These are phyloP conservation scores for Helianthus tuberosus DNA, from an alignment of 129 eudicot species.

Conservation along the genomic window DNA sequence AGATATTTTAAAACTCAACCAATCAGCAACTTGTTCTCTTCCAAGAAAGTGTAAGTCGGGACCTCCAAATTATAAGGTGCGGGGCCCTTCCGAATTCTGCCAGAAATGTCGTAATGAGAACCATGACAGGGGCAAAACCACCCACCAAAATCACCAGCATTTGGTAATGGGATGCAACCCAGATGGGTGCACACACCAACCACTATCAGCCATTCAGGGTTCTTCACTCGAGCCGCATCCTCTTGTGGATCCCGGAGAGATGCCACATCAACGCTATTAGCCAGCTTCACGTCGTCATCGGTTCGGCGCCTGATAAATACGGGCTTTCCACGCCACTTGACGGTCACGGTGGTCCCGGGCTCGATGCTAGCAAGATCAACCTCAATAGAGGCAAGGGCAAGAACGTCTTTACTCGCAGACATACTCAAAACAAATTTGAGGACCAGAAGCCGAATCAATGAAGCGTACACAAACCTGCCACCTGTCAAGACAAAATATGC, in stretches of 20 bases:
- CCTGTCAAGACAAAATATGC: conserved; percentile 67
- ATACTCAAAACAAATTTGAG: conserved; percentile 67
- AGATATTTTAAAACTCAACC: conserved; percentile 36
- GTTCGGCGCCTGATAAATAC: conserved; percentile 68
- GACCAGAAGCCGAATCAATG: conserved; percentile 53
- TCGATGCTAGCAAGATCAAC: conserved; percentile 67
- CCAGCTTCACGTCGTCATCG: conserved; percentile 51
- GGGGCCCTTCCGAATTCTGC: conserved; percentile 70
- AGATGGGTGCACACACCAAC: conserved; percentile 67
- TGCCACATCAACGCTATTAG: conserved; percentile 56
- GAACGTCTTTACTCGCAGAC: conserved; percentile 80
- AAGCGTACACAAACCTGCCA: conserved; percentile 67
- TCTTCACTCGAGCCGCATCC: conserved; percentile 58
- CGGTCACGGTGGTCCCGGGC: conserved; percentile 64
- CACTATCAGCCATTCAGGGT: conserved; percentile 69
- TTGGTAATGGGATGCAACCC: conserved; percentile 71
- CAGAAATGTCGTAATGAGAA: conserved; percentile 68
- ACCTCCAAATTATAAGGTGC: conserved; percentile 73
- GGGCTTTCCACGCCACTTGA: conserved; percentile 77
- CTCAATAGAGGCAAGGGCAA: conserved; percentile 63
- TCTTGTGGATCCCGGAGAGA: conserved; percentile 70
- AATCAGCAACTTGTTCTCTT: conserved; percentile 53
- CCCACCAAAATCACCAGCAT: conserved; percentile 68
- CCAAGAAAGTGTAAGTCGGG: conserved; percentile 61
- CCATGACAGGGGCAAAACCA: conserved; percentile 80